These are phyloP conservation scores for Cucurbitaria berberidis DNA, from an alignment of 2,329 filamentous ascomycete genomes.

Conservation along the genomic window DNA sequence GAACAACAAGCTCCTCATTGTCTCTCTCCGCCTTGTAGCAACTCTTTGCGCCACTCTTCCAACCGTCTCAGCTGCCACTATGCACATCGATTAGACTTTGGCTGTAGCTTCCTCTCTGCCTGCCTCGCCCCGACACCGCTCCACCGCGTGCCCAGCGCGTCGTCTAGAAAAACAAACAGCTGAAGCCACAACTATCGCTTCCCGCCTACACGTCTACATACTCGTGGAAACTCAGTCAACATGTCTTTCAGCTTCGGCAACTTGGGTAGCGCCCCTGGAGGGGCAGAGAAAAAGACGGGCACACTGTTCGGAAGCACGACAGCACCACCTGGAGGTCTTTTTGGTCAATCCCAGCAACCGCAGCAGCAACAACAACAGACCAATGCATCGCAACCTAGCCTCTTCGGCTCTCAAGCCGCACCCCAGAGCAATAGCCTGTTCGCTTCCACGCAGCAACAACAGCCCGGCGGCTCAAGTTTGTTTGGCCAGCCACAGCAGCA, in stretches of 20 bases:
- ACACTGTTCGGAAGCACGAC: conserved; percentile 47
- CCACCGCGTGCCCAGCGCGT: conserved; percentile 23
- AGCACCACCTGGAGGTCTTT: conserved; percentile 48
- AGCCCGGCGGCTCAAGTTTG: conserved; percentile 20
- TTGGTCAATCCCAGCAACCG: conserved; percentile 45
- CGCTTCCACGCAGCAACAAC: conserved; percentile 22
- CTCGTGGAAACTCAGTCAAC: conserved; percentile 5
- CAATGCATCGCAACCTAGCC: conserved; percentile 17
- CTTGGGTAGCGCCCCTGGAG: conserved; percentile 16
- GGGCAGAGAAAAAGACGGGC: conserved; percentile 43
- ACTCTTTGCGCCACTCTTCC: conserved; percentile 9
- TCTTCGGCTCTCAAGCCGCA: conserved; percentile 28
- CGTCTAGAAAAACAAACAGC: conserved; percentile 25
- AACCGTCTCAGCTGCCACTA: conserved; percentile 6
- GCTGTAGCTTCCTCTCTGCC: not conserved
- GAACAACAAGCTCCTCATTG: not conserved
- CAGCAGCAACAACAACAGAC: conserved; percentile 15
- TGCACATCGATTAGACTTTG: conserved; percentile 18
- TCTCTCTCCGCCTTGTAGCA: conserved; percentile 12
- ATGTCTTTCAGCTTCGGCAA: conserved; percentile 44
- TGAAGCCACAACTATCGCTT: conserved; percentile 6
- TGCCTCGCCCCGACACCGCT: not conserved
- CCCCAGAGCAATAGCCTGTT: conserved; percentile 33
- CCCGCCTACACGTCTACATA: conserved; percentile 1
- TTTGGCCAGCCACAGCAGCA: conserved; percentile 34